These are phyloP conservation scores for Chaetomium strumarium DNA, from an alignment of 2,329 filamentous ascomycete genomes.

Conservation along the genomic window DNA sequence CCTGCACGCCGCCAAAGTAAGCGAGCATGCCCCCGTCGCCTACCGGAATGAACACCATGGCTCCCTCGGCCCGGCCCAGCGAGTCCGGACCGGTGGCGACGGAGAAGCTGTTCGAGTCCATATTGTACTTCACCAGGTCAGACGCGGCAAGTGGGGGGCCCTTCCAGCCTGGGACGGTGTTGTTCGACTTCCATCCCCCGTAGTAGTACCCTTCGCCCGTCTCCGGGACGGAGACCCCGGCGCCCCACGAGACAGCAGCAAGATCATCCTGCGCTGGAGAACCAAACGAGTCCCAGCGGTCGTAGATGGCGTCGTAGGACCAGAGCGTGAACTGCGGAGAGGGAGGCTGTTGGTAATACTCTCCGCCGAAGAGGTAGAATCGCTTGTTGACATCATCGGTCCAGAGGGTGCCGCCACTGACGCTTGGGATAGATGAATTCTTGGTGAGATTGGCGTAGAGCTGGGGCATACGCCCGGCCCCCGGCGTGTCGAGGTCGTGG, in stretches of 20 bases:
- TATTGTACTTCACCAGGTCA: slow-evolving; percentile 51
- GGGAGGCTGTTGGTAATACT: slow-evolving; percentile 41
- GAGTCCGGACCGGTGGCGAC: slow-evolving; percentile 50
- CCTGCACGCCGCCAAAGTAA: slow-evolving; percentile 56
- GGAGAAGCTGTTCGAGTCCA: slow-evolving; percentile 44
- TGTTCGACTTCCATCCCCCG: slow-evolving; percentile 56
- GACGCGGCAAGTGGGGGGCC: slow-evolving; percentile 43
- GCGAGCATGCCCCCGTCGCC: slow-evolving; percentile 54
- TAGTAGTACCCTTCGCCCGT: slow-evolving; percentile 55
- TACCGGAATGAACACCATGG: slow-evolving; percentile 54
- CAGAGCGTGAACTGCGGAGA: slow-evolving; percentile 43
- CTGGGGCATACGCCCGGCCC: slow-evolving; percentile 43
- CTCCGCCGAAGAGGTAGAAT: slow-evolving; percentile 58
- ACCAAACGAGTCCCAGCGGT: slow-evolving; percentile 49
- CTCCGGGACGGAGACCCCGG: slow-evolving; percentile 48
- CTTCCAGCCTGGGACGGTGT: slow-evolving; percentile 46
- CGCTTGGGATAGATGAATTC: slow-evolving; percentile 47
- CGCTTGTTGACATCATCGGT: slow-evolving; percentile 56
- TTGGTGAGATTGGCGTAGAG: slow-evolving; percentile 54
- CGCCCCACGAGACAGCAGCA: slow-evolving; percentile 49
- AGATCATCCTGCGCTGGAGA: slow-evolving; percentile 34
- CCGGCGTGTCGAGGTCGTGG: slow-evolving; percentile 46
- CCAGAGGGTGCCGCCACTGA: slow-evolving; percentile 48
- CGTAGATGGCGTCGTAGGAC: slow-evolving; percentile 50
- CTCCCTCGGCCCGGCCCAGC: slow-evolving; percentile 52